These are phyloP conservation scores for Apiotrichum porosum DNA, from an alignment of 1,284 basidiomycete species.

Conservation along the genomic window DNA sequence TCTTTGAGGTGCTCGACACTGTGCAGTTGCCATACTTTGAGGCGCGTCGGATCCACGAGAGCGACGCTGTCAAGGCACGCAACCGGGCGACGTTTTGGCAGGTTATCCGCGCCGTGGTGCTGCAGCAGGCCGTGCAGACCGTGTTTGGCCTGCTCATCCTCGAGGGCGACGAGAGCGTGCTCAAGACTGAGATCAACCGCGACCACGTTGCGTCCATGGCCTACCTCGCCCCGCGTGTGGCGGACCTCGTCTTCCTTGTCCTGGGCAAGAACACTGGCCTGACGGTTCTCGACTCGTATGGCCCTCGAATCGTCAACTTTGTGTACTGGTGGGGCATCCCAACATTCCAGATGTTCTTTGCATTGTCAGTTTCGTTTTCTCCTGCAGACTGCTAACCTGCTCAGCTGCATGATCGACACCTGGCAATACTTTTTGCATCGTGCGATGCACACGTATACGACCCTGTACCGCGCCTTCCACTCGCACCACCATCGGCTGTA, in stretches of 20 bases:
- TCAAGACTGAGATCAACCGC: slow-evolving; percentile 40
- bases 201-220: slow-evolving; percentile 56
- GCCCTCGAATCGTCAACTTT: slow-evolving; percentile 60
- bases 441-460: slow-evolving; percentile 83
- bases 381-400: slow-evolving; percentile 8
- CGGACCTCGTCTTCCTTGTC: slow-evolving; percentile 51
- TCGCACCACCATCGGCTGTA: slow-evolving; percentile 94
- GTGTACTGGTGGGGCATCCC: slow-evolving; percentile 96
- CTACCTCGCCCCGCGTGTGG: slow-evolving; percentile 51
- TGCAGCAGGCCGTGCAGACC: slow-evolving; percentile 85
- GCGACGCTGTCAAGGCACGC: slow-evolving; percentile 66
- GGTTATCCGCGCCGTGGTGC: slow-evolving; percentile 71
- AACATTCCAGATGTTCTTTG: slow-evolving; percentile 64
- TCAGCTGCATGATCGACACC: slow-evolving; percentile 88
- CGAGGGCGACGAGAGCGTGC: slow-evolving; percentile 52
- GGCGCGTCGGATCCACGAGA: slow-evolving; percentile 81
- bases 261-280: slow-evolving; percentile 47
- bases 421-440: slow-evolving; percentile 99
- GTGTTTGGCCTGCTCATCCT: slow-evolving; percentile 66
- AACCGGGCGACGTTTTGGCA: slow-evolving; percentile 69
- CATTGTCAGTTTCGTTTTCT: slow-evolving; percentile 64
- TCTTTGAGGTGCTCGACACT: slow-evolving; percentile 78
- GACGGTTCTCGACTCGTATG: slow-evolving; percentile 49
- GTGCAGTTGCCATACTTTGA: slow-evolving; percentile 73
- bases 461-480: slow-evolving; percentile 86